These are phyloP conservation scores for Ogataea methanolica DNA, from an alignment of 805 yeast genomes.

Conservation along the genomic window DNA sequence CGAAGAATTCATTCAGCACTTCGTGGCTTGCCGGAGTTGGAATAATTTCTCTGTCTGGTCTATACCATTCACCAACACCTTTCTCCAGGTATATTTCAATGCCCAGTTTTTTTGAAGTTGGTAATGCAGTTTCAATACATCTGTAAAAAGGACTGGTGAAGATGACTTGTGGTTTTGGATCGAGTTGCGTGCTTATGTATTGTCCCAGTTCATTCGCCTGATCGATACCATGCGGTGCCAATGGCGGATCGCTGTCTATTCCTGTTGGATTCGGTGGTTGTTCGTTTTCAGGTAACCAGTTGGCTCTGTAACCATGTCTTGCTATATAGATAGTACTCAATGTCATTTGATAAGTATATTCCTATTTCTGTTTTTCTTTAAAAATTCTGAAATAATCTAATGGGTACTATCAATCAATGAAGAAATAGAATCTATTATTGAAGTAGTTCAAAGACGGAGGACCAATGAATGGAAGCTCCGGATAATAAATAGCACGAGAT, in stretches of 20 bases:
- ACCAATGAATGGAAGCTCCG: too few relatives aligned
- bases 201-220: slow-evolving; percentile 81
- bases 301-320: slow-evolving; percentile 87
- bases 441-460: too few relatives aligned
- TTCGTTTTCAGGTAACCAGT: slow-evolving; percentile 81
- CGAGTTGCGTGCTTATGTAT: slow-evolving; percentile 40
- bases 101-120: slow-evolving; percentile 56
- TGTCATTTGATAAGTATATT: slow-evolving; percentile 31
- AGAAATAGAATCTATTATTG: too few relatives aligned
- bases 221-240: slow-evolving; percentile 82
- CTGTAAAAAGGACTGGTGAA: slow-evolving; percentile 84
- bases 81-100: slow-evolving; percentile 64
- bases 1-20: slow-evolving; percentile 50
- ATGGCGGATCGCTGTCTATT: slow-evolving; percentile 80
- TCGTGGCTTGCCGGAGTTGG: slow-evolving; percentile 64
- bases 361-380: background rate
- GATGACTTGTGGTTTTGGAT: slow-evolving; percentile 64
- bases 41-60: slow-evolving; percentile 58
- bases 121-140: slow-evolving; percentile 77
- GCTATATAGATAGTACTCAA: slow-evolving; percentile 62
- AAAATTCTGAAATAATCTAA: too few relatives aligned
- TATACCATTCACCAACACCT: slow-evolving; percentile 93
- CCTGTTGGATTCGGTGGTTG: slow-evolving; percentile 90
- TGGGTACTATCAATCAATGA: too few relatives aligned
- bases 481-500: too few relatives aligned